Percentiles rank a stretch among this genome's conserved stretches.
Conservation (phyloP, 352 stramenopile species). For the Plasmopara viticola region DNA sequence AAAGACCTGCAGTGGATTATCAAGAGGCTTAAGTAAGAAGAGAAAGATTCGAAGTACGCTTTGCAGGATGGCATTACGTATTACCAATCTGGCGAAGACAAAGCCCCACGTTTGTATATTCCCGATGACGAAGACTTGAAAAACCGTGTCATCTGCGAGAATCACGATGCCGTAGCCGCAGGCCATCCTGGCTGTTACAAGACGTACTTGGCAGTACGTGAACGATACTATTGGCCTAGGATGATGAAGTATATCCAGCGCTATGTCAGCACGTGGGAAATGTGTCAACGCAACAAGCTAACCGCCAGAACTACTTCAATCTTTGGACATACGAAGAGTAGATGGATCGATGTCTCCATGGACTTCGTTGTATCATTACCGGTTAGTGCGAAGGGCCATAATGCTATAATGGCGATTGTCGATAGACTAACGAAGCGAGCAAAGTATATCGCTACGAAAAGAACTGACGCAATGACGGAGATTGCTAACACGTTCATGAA, state of each 20-base stretch:
- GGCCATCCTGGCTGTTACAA: conserved; percentile 1
- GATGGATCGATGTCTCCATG: neutral
- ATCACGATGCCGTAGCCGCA: conserved; percentile 10
- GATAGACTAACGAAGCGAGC: neutral
- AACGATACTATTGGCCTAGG: neutral
- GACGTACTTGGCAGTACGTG: neutral
- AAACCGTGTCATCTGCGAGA: conserved; percentile 13
- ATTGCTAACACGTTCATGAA: too few relatives aligned
- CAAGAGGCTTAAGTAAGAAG: neutral
- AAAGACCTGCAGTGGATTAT: neutral
- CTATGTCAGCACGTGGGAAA: conserved; percentile 15
- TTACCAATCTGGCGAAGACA: conserved; percentile 5
- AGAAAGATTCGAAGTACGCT: neutral
- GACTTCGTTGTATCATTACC: neutral
- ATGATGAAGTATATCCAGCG: conserved; percentile 18
- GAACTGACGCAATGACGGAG: too few relatives aligned
- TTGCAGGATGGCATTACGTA: neutral
- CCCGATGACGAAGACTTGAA: conserved; percentile 15
- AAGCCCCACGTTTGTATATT: conserved; percentile 4
- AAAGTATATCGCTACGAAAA: conserved; percentile 1
- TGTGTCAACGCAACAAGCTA: conserved; percentile 16
- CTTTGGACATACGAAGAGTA: neutral
- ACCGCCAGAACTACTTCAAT: neutral
- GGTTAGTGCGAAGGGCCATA: neutral
- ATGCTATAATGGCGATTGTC: neutral